Percentiles rank a stretch among this genome's conserved stretches.
phyloP scores from a whole-genome alignment of 352 stramenopile genomes.

The Globisporangium parvum region DNA sequence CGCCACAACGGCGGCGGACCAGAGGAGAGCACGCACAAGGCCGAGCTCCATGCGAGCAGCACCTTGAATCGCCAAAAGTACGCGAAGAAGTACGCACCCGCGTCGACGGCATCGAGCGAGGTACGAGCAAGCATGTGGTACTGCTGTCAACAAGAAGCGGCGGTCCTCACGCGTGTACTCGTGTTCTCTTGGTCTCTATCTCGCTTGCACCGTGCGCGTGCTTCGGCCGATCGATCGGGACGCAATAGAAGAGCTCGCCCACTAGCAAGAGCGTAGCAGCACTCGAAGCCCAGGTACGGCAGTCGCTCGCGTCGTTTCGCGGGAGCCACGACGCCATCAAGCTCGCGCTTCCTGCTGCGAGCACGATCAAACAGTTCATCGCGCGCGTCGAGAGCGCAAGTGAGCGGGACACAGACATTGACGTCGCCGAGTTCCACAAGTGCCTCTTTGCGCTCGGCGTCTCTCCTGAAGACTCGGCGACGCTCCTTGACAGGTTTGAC shows the following conservation, averaged over 20 bases:
- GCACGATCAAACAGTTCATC: conserved; percentile 26
- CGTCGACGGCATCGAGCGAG: background rate
- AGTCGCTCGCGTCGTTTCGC: conserved; percentile 21
- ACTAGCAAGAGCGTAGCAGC: conserved; percentile 14
- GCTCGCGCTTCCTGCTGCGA: conserved; percentile 16
- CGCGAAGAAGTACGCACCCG: conserved; percentile 1
- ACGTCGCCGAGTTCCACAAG: conserved; percentile 24
- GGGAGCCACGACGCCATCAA: conserved; percentile 1
- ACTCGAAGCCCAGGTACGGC: conserved; percentile 18
- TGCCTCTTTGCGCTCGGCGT: conserved; percentile 31
- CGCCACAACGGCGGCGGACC: background rate
- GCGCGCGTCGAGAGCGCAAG: conserved; percentile 12
- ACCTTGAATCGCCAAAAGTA: background rate
- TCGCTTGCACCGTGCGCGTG: too few relatives aligned
- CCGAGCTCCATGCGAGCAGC: background rate
- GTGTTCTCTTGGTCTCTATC: too few relatives aligned
- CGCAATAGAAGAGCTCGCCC: background rate
- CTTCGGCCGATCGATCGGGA: background rate
- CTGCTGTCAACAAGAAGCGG: background rate
- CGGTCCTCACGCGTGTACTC: too few relatives aligned
- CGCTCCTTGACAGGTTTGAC: conserved; percentile 26
- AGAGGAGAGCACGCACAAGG: background rate
- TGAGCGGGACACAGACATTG: conserved; percentile 11
- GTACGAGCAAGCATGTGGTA: background rate
- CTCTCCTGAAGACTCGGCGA: conserved; percentile 20